Percentiles rank a stretch among this genome's conserved stretches.
Conservation (phyloP, 1,284 basidiomycete genomes). For the Cutaneotrichosporon curvatum region DNA sequence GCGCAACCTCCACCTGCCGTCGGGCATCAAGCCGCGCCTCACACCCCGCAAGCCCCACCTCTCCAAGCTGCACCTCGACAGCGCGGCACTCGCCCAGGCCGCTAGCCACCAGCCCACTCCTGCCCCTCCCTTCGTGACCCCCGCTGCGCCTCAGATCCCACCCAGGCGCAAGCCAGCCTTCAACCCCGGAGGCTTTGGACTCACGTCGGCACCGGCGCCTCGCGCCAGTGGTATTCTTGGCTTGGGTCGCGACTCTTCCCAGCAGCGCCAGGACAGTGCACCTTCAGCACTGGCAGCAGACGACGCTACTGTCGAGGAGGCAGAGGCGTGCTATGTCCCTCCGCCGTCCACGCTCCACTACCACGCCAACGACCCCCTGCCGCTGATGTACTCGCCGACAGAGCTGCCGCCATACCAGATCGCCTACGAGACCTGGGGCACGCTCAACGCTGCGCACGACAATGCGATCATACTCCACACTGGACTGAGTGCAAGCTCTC, state of each 20-base stretch:
- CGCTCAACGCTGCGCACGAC: conserved; percentile 64
- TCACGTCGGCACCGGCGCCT: conserved; percentile 24
- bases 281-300: conserved; percentile 14
- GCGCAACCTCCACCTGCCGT: conserved; percentile 15
- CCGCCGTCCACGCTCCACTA: conserved; percentile 50
- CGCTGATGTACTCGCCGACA: conserved; percentile 64
- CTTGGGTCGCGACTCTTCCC: conserved; percentile 4
- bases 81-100: conserved; percentile 10
- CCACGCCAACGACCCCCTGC: conserved; percentile 57
- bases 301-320: conserved; percentile 31
- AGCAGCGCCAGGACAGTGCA: conserved; percentile 9
- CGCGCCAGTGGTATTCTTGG: conserved; percentile 8
- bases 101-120: conserved; percentile 1
- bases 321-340: conserved; percentile 46
- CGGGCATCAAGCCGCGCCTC: conserved; percentile 8
- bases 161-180: conserved; percentile 38
- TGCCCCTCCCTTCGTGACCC: conserved; percentile 17
- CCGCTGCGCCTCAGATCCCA: conserved; percentile 36
- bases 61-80: conserved; percentile 18
- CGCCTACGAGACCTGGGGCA: conserved; percentile 98
- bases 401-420: conserved; percentile 61
- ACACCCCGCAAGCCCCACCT: conserved; percentile 18
- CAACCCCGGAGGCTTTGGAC: conserved; percentile 42
- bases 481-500: conserved; percentile 88
- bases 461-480: conserved; percentile 98